A percentile compares a stretch with the other conserved stretches of the same genome.
Evolutionary conservation across 2,329 filamentous ascomycete species (phyloP).

Genomic region (Chaetomiaceae sp.): DNA sequence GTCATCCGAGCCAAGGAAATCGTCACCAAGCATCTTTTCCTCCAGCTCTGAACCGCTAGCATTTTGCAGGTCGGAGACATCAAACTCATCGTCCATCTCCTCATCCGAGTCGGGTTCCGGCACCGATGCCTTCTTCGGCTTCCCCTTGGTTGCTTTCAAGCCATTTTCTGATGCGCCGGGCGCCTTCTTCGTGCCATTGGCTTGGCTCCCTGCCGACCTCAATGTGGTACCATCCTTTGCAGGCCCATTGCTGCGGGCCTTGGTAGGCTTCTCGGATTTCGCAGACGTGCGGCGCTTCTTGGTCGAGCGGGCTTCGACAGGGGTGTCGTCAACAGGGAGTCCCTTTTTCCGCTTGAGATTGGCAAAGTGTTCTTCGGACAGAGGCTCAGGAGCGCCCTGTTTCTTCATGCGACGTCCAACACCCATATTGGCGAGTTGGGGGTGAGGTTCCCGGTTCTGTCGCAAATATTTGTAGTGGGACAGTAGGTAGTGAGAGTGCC

Average conservation of each 20-base stretch:
- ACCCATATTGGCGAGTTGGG: slow-evolving; percentile 61
- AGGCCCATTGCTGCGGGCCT: slow-evolving; percentile 15
- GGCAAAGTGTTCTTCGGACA: slow-evolving; percentile 75
- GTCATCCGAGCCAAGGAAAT: slow-evolving; percentile 58
- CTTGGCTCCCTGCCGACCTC: slow-evolving; percentile 33
- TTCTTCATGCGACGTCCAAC: slow-evolving; percentile 91
- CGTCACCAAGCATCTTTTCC: slow-evolving; percentile 46
- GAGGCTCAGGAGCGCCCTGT: slow-evolving; percentile 78
- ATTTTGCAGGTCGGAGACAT: slow-evolving; percentile 44
- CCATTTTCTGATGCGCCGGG: slow-evolving; percentile 27
- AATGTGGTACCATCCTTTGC: slow-evolving; percentile 31
- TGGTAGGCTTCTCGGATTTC: slow-evolving; percentile 31
- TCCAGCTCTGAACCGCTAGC: slow-evolving; percentile 43
- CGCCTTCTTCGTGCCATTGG: slow-evolving; percentile 30
- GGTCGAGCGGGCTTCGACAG: slow-evolving; percentile 46
- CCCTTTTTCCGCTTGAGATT: slow-evolving; percentile 82
- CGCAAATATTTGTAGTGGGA: slow-evolving; percentile 1
- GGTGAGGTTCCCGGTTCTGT: slow-evolving; percentile 9
- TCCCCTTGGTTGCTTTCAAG: slow-evolving; percentile 27
- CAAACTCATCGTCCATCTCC: slow-evolving; percentile 39
- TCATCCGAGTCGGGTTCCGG: slow-evolving; percentile 43
- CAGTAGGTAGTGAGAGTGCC: no score
- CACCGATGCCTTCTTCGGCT: slow-evolving; percentile 40
- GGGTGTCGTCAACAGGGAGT: slow-evolving; percentile 56
- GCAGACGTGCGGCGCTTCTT: slow-evolving; percentile 54